Conservation (phyloP, 139 green algal genomes). For the Diplosphaera chodatii region DNA sequence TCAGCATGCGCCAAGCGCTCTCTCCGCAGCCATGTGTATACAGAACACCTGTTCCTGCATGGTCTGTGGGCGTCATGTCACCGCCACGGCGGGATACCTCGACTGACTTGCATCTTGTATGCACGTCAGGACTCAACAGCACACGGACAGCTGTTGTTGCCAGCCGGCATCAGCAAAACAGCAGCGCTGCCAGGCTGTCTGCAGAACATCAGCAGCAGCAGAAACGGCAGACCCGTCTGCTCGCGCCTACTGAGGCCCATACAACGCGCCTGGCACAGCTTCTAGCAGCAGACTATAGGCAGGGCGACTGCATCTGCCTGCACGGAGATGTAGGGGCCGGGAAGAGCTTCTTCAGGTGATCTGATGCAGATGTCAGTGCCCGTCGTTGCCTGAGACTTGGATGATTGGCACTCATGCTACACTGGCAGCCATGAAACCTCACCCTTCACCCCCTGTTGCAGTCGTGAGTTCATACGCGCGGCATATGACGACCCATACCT, state of each 20-base stretch:
- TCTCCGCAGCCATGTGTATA: too few relatives aligned
- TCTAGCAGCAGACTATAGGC: slow-evolving; percentile 18
- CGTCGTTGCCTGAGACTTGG: not conserved
- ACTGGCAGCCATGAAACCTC: too few relatives aligned
- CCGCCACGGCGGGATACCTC: too few relatives aligned
- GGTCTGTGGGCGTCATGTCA: too few relatives aligned
- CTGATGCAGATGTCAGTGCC: not conserved
- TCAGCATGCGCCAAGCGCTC: too few relatives aligned
- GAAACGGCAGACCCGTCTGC: not conserved
- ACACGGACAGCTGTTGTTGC: too few relatives aligned
- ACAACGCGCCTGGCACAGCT: slow-evolving; percentile 27
- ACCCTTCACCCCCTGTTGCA: slow-evolving; percentile 18
- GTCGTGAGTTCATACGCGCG: slow-evolving; percentile 67
- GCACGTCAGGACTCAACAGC: too few relatives aligned
- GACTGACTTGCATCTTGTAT: too few relatives aligned
- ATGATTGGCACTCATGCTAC: not conserved
- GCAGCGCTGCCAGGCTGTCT: not conserved
- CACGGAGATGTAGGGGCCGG: slow-evolving; percentile 69
- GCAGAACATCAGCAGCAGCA: not conserved
- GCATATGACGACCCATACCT: slow-evolving; percentile 47
- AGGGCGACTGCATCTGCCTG: slow-evolving; percentile 60
- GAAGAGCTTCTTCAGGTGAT: slow-evolving; percentile 79
- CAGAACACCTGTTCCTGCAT: too few relatives aligned
- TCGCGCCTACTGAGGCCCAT: slow-evolving; percentile 2
- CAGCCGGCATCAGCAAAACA: too few relatives aligned